Evolutionary conservation across 148 eudicot genomes (phyloP).

Genomic region (Chenopodium album): DNA sequence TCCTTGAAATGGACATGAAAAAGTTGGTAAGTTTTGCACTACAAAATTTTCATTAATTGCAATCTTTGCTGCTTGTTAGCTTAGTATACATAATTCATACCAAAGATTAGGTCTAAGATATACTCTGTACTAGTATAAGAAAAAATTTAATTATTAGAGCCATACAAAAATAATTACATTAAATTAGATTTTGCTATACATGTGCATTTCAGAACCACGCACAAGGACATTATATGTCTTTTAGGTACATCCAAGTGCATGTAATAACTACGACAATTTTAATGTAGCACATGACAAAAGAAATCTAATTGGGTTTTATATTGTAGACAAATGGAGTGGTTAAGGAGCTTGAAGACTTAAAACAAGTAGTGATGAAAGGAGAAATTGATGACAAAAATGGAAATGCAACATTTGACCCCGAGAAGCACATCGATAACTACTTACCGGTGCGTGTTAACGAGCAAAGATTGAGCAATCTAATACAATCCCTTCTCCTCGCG

Average conservation of each 20-base stretch:
- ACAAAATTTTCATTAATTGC: not conserved
- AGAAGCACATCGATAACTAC: constrained; percentile 50
- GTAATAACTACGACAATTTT: too few relatives aligned
- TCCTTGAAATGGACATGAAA: constrained; percentile 31
- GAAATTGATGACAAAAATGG: constrained; percentile 26
- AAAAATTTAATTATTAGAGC: too few relatives aligned
- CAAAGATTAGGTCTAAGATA: too few relatives aligned
- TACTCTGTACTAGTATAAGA: too few relatives aligned
- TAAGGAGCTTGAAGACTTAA: constrained; percentile 30
- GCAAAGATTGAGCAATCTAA: constrained; percentile 63
- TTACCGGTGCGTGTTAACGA: constrained; percentile 75
- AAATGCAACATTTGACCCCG: constrained; percentile 38
- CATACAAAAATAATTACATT: too few relatives aligned
- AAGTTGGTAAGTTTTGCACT: constrained; percentile 8
- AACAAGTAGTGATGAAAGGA: constrained; percentile 44
- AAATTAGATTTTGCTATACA: too few relatives aligned
- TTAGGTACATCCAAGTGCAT: not conserved
- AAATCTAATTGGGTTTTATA: not conserved
- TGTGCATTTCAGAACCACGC: too few relatives aligned
- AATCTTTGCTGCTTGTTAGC: not conserved
- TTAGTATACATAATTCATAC: too few relatives aligned
- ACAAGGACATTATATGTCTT: too few relatives aligned
- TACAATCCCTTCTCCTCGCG: constrained; percentile 58
- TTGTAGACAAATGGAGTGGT: constrained; percentile 26
- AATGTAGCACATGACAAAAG: not conserved